Evolutionary conservation across 2,329 filamentous ascomycete species (phyloP).

Genomic region (Verticillium tricorpus): DNA sequence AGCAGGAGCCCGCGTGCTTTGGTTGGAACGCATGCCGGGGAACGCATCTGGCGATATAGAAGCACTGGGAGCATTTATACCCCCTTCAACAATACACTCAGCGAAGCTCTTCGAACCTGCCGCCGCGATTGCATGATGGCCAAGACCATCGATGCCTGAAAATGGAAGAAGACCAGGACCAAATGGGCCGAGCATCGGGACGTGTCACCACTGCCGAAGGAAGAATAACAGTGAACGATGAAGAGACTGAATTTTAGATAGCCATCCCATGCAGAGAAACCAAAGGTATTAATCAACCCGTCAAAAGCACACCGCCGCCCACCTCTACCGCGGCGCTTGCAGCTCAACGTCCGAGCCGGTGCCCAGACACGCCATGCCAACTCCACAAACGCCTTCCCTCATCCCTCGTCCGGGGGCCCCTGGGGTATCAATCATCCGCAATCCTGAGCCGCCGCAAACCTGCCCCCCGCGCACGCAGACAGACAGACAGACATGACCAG

Average conservation of each 20-base stretch:
- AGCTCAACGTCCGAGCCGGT: not conserved
- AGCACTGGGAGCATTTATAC: too few species aligned
- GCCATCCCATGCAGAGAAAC: not conserved
- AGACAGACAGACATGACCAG: not conserved
- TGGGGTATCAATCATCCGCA: not conserved
- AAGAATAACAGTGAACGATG: not conserved
- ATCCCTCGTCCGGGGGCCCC: not conserved
- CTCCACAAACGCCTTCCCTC: not conserved
- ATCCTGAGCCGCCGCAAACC: not conserved
- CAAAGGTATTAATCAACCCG: not conserved
- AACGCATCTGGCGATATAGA: too few species aligned
- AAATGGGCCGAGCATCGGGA: too few species aligned
- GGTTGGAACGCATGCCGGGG: too few species aligned
- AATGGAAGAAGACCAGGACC: too few species aligned
- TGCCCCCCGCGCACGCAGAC: not conserved
- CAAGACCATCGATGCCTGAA: too few species aligned
- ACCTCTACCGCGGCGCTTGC: not conserved
- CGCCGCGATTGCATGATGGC: too few species aligned
- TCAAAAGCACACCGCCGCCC: not conserved
- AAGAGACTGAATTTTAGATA: not conserved
- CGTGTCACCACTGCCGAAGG: not conserved
- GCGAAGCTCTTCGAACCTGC: too few species aligned
- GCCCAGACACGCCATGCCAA: not conserved
- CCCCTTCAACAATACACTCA: too few species aligned
- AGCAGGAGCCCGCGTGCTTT: too few species aligned